These are phyloP conservation scores for Dryadomyces quercus-mongolicae DNA, from an alignment of 2,329 filamentous ascomycete genomes.

Conservation along the genomic window DNA sequence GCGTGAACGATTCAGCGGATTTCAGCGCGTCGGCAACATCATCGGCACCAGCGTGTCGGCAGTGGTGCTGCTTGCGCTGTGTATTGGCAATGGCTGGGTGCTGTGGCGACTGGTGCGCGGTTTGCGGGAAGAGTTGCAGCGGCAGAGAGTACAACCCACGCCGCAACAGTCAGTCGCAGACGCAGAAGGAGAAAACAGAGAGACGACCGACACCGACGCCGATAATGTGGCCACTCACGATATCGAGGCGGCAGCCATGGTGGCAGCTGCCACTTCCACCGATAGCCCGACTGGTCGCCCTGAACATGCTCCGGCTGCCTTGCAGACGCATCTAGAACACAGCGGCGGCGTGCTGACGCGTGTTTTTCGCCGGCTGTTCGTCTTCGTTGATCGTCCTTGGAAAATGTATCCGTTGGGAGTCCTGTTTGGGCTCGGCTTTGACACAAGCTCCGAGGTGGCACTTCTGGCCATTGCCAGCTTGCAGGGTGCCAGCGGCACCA, in stretches of 20 bases:
- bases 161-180: no score
- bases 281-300: not conserved
- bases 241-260: slow-evolving; percentile 4
- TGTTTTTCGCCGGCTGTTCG: slow-evolving; percentile 65
- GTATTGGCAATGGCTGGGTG: slow-evolving; percentile 76
- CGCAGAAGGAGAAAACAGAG: not conserved
- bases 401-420: slow-evolving; percentile 93
- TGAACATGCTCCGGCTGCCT: slow-evolving; percentile 20
- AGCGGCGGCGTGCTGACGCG: slow-evolving; percentile 64
- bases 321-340: slow-evolving; percentile 50
- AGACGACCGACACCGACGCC: not conserved
- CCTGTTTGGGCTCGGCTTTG: slow-evolving; percentile 85
- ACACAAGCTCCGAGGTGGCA: slow-evolving; percentile 89
- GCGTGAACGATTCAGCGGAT: slow-evolving; percentile 66
- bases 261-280: not conserved
- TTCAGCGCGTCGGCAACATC: slow-evolving; percentile 71
- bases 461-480: slow-evolving; percentile 82
- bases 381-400: slow-evolving; percentile 65
- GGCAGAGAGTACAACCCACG: slow-evolving; percentile 21
- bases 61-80: slow-evolving; percentile 69
- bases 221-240: slow-evolving; percentile 8
- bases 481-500: slow-evolving; percentile 74
- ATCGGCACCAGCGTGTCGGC: slow-evolving; percentile 83
- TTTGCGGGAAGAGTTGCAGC: slow-evolving; percentile 47
- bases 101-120: slow-evolving; percentile 63